Evolutionary conservation across 208 protist genomes (phyloP).

Genomic region (Endotrypanum monterogeii): DNA sequence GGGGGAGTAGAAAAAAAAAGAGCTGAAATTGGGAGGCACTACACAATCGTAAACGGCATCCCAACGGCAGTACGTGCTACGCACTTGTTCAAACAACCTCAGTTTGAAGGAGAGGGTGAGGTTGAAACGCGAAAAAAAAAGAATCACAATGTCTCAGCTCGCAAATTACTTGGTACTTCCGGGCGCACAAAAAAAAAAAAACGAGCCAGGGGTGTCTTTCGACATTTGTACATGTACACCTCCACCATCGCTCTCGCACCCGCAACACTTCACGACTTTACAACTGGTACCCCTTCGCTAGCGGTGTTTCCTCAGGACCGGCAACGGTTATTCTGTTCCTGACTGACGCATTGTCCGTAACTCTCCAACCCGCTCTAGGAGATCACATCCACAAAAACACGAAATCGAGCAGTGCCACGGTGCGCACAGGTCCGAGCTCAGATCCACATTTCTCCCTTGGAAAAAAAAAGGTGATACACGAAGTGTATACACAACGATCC

Average conservation of each 20-base stretch:
- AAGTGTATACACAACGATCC: neutral
- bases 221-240: neutral
- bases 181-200: neutral
- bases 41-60: neutral
- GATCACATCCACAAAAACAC: neutral
- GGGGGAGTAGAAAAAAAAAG: neutral
- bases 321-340: neutral
- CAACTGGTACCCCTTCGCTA: neutral
- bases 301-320: neutral
- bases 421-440: constrained; percentile 1
- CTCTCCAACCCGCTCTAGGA: neutral
- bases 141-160: neutral
- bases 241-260: neutral
- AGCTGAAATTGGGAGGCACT: neutral
- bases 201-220: neutral
- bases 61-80: constrained; percentile 1
- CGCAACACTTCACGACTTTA: neutral
- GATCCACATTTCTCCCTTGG: neutral
- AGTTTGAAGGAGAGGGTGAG: neutral
- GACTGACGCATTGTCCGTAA: neutral
- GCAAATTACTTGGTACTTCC: neutral
- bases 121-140: no score
- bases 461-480: constrained; percentile 2
- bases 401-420: neutral
- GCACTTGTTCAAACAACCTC: neutral